Evolutionary conservation across 139 green algal species (phyloP).

Genomic region (Zygnema cylindricum): DNA sequence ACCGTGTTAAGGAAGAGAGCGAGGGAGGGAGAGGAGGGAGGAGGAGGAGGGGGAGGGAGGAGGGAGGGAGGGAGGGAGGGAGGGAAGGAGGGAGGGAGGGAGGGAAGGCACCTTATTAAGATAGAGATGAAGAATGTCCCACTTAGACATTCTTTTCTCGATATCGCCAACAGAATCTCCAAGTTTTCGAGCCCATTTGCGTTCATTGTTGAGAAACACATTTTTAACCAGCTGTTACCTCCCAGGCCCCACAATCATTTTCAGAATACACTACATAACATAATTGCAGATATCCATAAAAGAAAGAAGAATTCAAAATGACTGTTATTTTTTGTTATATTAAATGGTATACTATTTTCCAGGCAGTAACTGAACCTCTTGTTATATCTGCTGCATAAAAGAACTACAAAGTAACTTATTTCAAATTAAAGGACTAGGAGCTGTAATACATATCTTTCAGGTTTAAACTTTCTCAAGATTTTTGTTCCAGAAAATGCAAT

Average conservation of each 20-base stretch:
- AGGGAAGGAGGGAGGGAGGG: not conserved
- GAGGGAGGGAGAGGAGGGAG: too few species aligned
- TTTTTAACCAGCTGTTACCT: slow-evolving; percentile 69
- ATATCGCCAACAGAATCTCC: slow-evolving; percentile 68
- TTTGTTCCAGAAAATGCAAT: too few species aligned
- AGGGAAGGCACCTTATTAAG: slow-evolving; percentile 51
- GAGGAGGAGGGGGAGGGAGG: too few species aligned
- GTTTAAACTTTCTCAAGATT: too few species aligned
- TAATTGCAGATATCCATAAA: too few species aligned
- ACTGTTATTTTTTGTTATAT: not conserved
- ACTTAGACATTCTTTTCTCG: slow-evolving; percentile 68
- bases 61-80: not conserved
- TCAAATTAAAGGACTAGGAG: too few species aligned
- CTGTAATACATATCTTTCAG: too few species aligned
- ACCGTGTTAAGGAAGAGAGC: too few species aligned
- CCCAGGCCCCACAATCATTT: not conserved
- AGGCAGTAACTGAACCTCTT: not conserved
- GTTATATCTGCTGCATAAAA: not conserved
- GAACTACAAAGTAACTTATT: too few species aligned
- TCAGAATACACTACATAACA: too few species aligned
- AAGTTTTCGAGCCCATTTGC: slow-evolving; percentile 68
- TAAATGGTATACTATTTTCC: not conserved
- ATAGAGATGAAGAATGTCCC: slow-evolving; percentile 63
- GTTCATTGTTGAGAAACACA: slow-evolving; percentile 65
- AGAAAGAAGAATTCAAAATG: not conserved